A percentile compares a stretch with the other conserved stretches of the same genome.
These are phyloP conservation scores for Aspergillus nidulans DNA, from an alignment of 495 filamentous ascomycete species.

Conservation along the genomic window DNA sequence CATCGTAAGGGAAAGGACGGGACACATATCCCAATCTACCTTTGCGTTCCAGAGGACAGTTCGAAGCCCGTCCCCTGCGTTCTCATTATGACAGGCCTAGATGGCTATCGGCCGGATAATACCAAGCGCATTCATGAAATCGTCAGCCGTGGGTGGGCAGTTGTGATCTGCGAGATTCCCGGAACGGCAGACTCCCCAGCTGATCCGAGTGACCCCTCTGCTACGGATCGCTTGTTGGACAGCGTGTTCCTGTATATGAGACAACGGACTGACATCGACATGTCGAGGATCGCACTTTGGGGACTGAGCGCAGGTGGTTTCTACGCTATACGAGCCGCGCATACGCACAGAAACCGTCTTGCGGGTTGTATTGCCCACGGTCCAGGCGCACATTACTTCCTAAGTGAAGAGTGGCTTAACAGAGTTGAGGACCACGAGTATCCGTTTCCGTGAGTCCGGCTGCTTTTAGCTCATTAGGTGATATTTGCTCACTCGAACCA, in stretches of 20 bases:
- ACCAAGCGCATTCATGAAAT: constrained; percentile 67
- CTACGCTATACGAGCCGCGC: constrained; percentile 69
- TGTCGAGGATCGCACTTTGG: constrained; percentile 61
- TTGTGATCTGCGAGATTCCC: constrained; percentile 67
- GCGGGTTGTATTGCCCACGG: constrained; percentile 65
- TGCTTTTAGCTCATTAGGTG: background rate
- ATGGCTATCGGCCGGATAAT: constrained; percentile 77
- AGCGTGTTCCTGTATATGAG: constrained; percentile 65
- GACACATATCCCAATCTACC: constrained; percentile 58
- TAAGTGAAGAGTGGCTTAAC: constrained; percentile 59
- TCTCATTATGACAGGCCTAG: constrained; percentile 69
- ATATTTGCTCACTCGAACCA: constrained; percentile 17
- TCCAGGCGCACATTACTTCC: constrained; percentile 68
- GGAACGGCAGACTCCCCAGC: constrained; percentile 78
- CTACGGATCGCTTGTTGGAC: constrained; percentile 48
- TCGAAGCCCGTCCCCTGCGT: constrained; percentile 52
- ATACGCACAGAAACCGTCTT: constrained; percentile 60
- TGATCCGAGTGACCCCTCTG: constrained; percentile 48
- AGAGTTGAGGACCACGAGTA: constrained; percentile 71
- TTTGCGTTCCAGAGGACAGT: constrained; percentile 52
- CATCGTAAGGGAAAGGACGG: constrained; percentile 46
- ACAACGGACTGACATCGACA: constrained; percentile 54
- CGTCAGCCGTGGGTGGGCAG: constrained; percentile 54
- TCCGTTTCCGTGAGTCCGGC: constrained; percentile 48
- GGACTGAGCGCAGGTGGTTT: constrained; percentile 71